Percentiles rank a stretch among this genome's conserved stretches.
phyloP scores from a whole-genome alignment of 1,139 yeast genomes.

The Petasospora fabianii region DNA sequence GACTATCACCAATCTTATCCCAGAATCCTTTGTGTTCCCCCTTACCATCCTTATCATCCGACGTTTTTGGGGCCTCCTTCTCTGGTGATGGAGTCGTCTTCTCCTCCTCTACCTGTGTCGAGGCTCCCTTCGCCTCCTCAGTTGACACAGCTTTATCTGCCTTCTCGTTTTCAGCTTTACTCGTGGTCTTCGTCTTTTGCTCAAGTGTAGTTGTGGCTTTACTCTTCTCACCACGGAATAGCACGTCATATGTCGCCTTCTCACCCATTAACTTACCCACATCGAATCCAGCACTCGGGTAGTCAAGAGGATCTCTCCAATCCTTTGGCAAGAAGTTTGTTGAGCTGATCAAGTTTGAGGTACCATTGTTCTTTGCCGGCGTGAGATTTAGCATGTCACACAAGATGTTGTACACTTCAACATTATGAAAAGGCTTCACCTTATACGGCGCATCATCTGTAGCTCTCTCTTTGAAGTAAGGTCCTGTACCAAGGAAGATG shows the following conservation, averaged over 20 bases:
- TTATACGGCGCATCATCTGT: constrained; percentile 26
- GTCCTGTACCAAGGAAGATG: constrained; percentile 75
- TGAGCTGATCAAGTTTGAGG: constrained; percentile 29
- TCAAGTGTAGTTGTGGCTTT: constrained; percentile 10
- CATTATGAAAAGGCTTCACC: constrained; percentile 65
- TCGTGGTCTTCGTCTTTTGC: not conserved
- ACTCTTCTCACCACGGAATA: constrained; percentile 15
- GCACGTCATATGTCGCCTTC: constrained; percentile 50
- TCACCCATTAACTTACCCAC: constrained; percentile 43
- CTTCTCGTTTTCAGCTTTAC: not conserved
- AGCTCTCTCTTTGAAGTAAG: constrained; percentile 48
- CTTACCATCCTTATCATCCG: constrained; percentile 1
- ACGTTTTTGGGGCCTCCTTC: not conserved
- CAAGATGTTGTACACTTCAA: constrained; percentile 68
- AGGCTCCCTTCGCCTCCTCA: not conserved
- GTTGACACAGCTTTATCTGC: not conserved
- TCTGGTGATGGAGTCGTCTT: not conserved
- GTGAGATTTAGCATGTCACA: constrained; percentile 61
- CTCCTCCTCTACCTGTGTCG: not conserved
- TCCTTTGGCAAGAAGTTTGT: constrained; percentile 38
- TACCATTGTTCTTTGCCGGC: constrained; percentile 64
- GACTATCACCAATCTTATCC: constrained; percentile 18
- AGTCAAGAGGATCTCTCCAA: constrained; percentile 53
- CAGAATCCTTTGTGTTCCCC: constrained; percentile 18
- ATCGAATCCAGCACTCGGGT: constrained; percentile 54